A percentile compares a stretch with the other conserved stretches of the same genome.
Conservation (phyloP, 768 basidiomycete genomes). For the Hypholoma fasciculare region DNA sequence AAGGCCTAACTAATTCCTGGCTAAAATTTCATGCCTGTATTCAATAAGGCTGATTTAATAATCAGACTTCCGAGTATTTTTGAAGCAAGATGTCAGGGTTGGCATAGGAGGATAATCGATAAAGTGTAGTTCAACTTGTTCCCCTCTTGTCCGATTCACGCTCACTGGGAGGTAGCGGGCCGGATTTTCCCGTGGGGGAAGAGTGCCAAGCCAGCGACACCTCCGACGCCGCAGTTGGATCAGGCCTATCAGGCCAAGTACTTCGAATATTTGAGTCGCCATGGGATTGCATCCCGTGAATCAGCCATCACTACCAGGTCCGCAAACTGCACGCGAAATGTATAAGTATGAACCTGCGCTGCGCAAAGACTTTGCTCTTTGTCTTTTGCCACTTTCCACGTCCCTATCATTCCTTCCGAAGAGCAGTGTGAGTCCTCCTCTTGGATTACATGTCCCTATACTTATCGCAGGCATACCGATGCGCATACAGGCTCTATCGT, state of each 20-base stretch:
- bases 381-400: conserved; percentile 6
- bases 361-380: neutral
- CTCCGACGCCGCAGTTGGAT: no score
- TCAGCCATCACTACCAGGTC: conserved; percentile 4
- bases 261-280: neutral
- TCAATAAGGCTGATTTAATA: no score
- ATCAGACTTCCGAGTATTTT: no score
- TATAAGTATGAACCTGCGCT: conserved; percentile 8
- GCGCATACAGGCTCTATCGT: conserved; percentile 5
- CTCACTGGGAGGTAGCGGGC: neutral
- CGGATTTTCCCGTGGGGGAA: neutral
- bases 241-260: no score
- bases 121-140: no score
- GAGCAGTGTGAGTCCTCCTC: conserved; percentile 31
- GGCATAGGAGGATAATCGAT: no score
- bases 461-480: neutral
- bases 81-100: no score
- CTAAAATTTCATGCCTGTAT: no score
- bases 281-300: neutral
- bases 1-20: no score
- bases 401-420: conserved; percentile 14
- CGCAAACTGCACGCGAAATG: conserved; percentile 3
- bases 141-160: neutral
- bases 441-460: neutral
- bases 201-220: neutral